Conservation (phyloP, 306 rosid species). For the Clitoria ternatea region DNA sequence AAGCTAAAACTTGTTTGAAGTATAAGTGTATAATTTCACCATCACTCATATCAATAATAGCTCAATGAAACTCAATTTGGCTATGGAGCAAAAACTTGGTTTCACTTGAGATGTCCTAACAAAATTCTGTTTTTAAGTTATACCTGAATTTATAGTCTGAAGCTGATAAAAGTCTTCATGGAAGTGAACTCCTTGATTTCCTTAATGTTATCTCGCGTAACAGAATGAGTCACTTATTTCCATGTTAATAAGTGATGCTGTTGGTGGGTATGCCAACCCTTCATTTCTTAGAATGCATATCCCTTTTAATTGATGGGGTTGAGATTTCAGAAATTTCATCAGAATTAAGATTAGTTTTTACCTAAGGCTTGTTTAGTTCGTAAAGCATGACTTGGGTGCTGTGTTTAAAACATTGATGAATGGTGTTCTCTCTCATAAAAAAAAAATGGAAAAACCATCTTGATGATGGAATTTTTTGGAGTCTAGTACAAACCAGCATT, state of each 20-base stretch:
- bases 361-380: not conserved
- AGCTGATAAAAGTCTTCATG: not conserved
- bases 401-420: not conserved
- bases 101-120: not conserved
- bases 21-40: not conserved
- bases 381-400: constrained; percentile 6
- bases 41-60: not conserved
- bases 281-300: not conserved
- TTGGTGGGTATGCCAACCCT: not conserved
- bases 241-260: not conserved
- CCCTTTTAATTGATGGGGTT: not conserved
- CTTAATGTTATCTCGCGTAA: not conserved
- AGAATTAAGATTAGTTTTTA: not conserved
- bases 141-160: not conserved
- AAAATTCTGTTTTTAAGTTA: not conserved
- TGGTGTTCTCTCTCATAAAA: not conserved
- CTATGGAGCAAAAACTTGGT: constrained; percentile 4
- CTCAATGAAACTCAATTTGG: not conserved
- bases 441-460: not conserved
- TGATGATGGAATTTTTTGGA: not conserved
- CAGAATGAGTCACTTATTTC: not conserved
- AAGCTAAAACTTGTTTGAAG: not conserved
- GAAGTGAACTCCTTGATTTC: not conserved
- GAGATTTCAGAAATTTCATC: constrained; percentile 1
- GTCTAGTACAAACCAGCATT: not conserved